These are phyloP conservation scores for Solanum pinnatisectum DNA, from an alignment of 257 asterid genomes.

Conservation along the genomic window DNA sequence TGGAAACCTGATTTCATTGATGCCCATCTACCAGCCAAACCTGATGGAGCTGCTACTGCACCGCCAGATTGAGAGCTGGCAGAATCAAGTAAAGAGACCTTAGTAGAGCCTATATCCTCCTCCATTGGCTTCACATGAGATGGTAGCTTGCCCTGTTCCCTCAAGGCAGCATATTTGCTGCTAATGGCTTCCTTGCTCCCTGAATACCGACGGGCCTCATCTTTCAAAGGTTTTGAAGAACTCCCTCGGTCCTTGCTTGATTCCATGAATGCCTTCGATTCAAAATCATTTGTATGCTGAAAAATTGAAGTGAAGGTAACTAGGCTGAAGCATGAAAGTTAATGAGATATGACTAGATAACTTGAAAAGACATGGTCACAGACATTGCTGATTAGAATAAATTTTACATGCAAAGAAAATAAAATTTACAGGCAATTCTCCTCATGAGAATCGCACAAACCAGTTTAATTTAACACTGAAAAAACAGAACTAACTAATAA, in stretches of 20 bases:
- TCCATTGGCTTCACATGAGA: slow-evolving; percentile 34
- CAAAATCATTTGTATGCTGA: slow-evolving; percentile 43
- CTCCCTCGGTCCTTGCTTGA: slow-evolving; percentile 49
- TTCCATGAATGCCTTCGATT: slow-evolving; percentile 38
- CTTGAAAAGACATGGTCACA: neutral
- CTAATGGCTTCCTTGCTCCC: slow-evolving; percentile 81
- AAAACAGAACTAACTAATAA: neutral
- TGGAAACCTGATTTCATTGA: slow-evolving; percentile 92
- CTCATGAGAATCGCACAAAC: neutral
- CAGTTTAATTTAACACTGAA: neutral
- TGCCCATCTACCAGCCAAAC: slow-evolving; percentile 88
- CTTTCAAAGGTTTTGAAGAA: slow-evolving; percentile 57
- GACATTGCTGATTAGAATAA: neutral
- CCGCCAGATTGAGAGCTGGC: slow-evolving; percentile 28
- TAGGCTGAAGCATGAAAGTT: neutral
- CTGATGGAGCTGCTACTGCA: slow-evolving; percentile 22
- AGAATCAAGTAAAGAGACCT: slow-evolving; percentile 66
- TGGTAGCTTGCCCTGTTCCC: slow-evolving; percentile 56
- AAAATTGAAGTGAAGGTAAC: neutral
- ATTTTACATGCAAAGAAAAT: neutral
- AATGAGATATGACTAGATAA: neutral
- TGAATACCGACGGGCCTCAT: slow-evolving; percentile 40
- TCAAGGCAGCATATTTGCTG: slow-evolving; percentile 70
- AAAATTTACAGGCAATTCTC: neutral
- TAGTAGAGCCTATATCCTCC: slow-evolving; percentile 49